These are phyloP conservation scores for Microsporum audouinii DNA, from an alignment of 2,329 filamentous ascomycete genomes.

Conservation along the genomic window DNA sequence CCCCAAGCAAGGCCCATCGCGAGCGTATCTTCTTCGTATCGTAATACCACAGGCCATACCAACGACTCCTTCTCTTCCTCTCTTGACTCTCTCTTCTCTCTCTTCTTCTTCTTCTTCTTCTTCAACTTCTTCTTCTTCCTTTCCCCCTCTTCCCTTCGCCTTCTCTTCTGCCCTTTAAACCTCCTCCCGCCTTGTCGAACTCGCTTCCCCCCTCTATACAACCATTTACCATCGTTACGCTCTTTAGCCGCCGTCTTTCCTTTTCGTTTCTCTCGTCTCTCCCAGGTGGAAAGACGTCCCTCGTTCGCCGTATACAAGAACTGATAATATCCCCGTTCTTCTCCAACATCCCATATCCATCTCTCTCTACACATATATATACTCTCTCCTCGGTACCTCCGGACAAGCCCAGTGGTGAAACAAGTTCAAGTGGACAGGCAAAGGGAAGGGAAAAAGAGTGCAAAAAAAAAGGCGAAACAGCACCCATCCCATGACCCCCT, in stretches of 20 bases:
- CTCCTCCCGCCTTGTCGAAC: no score
- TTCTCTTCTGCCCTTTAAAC: background rate
- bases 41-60: background rate
- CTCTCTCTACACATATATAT: no score
- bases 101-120: background rate
- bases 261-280: background rate
- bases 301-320: background rate
- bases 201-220: no score
- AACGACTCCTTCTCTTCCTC: background rate
- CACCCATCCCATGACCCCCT: background rate
- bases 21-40: background rate
- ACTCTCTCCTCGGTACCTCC: background rate
- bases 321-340: background rate
- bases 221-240: no score
- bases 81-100: background rate
- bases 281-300: conserved; percentile 20
- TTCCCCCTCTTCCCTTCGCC: background rate
- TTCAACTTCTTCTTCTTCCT: background rate
- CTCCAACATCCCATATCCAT: background rate
- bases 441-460: background rate
- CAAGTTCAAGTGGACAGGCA: background rate
- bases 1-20: background rate
- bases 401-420: background rate
- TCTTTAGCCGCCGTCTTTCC: background rate
- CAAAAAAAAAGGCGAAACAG: background rate